Evolutionary conservation across 1,284 basidiomycete genomes (phyloP).

Genomic region (Ustilago curta): DNA sequence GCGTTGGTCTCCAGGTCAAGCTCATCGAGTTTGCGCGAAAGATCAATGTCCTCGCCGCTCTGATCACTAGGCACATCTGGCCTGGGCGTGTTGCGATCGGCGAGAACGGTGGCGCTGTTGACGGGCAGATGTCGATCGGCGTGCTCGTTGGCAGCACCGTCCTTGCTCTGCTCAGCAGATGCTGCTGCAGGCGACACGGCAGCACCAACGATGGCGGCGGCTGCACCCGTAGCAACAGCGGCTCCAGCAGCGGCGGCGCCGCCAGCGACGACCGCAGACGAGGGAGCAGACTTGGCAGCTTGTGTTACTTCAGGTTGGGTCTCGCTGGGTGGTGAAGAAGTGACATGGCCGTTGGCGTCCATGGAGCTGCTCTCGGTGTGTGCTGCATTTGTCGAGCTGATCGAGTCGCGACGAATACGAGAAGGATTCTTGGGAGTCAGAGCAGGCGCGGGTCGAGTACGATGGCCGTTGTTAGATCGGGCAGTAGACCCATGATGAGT

Average conservation of each 20-base stretch:
- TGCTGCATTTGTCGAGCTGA: slow-evolving; percentile 11
- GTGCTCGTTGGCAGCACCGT: no score
- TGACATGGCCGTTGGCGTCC: slow-evolving; percentile 27
- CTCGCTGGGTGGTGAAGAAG: slow-evolving; percentile 23
- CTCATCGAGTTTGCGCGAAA: slow-evolving; percentile 37
- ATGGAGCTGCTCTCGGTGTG: slow-evolving; percentile 28
- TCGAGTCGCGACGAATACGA: slow-evolving; percentile 17
- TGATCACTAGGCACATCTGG: slow-evolving; percentile 28
- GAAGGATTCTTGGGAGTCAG: slow-evolving; percentile 40
- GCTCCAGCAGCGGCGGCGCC: slow-evolving; percentile 20
- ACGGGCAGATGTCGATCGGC: not conserved
- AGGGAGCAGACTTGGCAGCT: slow-evolving; percentile 1
- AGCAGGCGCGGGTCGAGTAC: slow-evolving; percentile 13
- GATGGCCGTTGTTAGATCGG: slow-evolving; percentile 23
- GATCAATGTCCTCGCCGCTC: slow-evolving; percentile 15
- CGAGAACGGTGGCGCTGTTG: not conserved
- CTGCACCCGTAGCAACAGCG: slow-evolving; percentile 18
- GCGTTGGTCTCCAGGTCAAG: slow-evolving; percentile 21
- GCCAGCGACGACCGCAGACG: slow-evolving; percentile 7
- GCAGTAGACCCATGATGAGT: slow-evolving; percentile 11
- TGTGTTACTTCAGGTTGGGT: not conserved
- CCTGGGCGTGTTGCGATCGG: slow-evolving; percentile 14
- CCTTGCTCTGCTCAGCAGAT: not conserved
- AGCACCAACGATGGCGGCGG: slow-evolving; percentile 29
- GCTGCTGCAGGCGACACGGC: slow-evolving; percentile 13